Conservation (phyloP, 2,329 filamentous ascomycete species). For the Botryotinia convoluta region DNA sequence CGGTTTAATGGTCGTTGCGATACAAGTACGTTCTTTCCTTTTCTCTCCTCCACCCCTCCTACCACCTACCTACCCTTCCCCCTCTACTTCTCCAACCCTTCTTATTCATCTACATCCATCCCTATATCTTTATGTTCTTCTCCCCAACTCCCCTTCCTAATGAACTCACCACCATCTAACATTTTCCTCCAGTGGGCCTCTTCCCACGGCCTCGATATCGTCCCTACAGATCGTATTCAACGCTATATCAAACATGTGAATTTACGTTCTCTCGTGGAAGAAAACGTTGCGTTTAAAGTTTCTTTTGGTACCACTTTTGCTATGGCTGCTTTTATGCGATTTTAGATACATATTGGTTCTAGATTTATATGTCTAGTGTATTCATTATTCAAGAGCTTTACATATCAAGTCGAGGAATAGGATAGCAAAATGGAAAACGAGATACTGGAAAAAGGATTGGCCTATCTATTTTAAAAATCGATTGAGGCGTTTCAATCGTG, state of each 20-base stretch:
- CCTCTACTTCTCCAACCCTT: not conserved
- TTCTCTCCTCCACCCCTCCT: not conserved
- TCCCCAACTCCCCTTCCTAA: not conserved
- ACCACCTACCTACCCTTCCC: not conserved
- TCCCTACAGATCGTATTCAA: slow-evolving; percentile 43
- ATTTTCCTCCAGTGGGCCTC: slow-evolving; percentile 45
- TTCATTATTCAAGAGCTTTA: not conserved
- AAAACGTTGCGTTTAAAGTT: slow-evolving; percentile 42
- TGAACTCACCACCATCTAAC: slow-evolving; percentile 17
- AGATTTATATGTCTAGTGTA: not conserved
- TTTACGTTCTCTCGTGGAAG: slow-evolving; percentile 41
- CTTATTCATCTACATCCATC: not conserved
- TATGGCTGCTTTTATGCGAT: slow-evolving; percentile 61
- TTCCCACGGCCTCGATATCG: slow-evolving; percentile 49
- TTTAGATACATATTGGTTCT: slow-evolving; percentile 41
- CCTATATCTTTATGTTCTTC: not conserved
- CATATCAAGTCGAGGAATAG: not conserved
- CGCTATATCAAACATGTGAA: slow-evolving; percentile 50
- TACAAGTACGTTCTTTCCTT: slow-evolving; percentile 29
- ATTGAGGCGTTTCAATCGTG: not conserved
- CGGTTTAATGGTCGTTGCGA: slow-evolving; percentile 59
- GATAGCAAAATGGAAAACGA: slow-evolving; percentile 57
- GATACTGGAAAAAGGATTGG: slow-evolving; percentile 27
- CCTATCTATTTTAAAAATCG: not conserved
- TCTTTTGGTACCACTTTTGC: slow-evolving; percentile 73